Evolutionary conservation across 169 alveolate species (phyloP).

Genomic region (Hepatocystis sp.): DNA sequence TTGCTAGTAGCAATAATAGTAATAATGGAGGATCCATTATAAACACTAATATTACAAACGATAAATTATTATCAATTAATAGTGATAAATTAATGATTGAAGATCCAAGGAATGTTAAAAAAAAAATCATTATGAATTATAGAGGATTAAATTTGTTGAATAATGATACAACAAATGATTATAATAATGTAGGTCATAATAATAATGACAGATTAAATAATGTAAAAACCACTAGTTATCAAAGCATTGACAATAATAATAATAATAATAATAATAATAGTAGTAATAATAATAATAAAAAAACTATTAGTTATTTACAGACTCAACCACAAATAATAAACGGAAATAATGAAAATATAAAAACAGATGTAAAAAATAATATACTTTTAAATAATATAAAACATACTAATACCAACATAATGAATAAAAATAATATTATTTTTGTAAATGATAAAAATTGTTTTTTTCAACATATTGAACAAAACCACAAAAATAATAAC

Average conservation of each 20-base stretch:
- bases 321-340: too few relatives aligned
- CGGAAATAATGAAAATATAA: too few relatives aligned
- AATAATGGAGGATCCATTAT: too few relatives aligned
- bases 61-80: neutral
- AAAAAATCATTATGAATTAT: constrained; percentile 6
- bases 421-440: neutral
- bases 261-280: too few relatives aligned
- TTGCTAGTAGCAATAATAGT: too few relatives aligned
- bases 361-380: too few relatives aligned
- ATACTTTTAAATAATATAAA: too few relatives aligned
- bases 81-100: neutral
- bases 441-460: neutral
- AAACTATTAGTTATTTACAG: too few relatives aligned
- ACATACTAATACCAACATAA: too few relatives aligned
- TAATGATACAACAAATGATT: constrained; percentile 1
- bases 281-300: too few relatives aligned
- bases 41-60: constrained; percentile 2
- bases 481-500: neutral
- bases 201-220: neutral
- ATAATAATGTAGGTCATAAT: neutral
- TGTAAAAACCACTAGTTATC: too few relatives aligned
- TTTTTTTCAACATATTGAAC: neutral
- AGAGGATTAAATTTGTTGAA: neutral
- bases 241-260: too few relatives aligned
- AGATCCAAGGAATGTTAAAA: constrained; percentile 13